Percentiles rank a stretch among this genome's conserved stretches.
These are phyloP conservation scores for Cryphonectria japonica DNA, from an alignment of 2,329 filamentous ascomycete species.

Conservation along the genomic window DNA sequence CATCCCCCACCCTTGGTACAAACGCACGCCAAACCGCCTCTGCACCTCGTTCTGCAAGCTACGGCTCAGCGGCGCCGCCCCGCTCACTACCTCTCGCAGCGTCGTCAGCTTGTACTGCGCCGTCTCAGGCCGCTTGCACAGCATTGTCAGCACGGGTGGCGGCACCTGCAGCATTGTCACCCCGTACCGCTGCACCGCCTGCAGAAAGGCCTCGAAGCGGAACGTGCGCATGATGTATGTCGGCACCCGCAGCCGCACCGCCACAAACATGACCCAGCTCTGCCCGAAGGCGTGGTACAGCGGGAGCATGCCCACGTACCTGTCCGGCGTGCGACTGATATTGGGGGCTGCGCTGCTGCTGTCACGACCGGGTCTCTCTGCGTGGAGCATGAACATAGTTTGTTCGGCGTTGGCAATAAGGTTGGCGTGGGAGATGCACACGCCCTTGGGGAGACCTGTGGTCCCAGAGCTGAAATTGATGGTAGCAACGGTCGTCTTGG, in stretches of 20 bases:
- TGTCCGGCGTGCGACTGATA: slow-evolving; percentile 45
- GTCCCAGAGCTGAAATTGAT: slow-evolving; percentile 52
- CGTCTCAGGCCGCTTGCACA: slow-evolving; percentile 60
- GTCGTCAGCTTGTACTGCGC: slow-evolving; percentile 56
- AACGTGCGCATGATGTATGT: slow-evolving; percentile 63
- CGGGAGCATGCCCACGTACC: slow-evolving; percentile 65
- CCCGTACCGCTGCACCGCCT: slow-evolving; percentile 52
- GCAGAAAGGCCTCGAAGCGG: slow-evolving; percentile 57
- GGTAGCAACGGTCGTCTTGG: slow-evolving; percentile 39
- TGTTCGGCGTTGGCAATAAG: slow-evolving; percentile 53
- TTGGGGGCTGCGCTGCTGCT: slow-evolving; percentile 29
- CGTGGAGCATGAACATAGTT: slow-evolving; percentile 49
- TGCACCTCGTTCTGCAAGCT: slow-evolving; percentile 52
- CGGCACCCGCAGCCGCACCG: slow-evolving; percentile 39
- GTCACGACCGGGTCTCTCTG: slow-evolving; percentile 39
- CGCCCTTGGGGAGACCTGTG: slow-evolving; percentile 55
- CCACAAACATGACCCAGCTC: slow-evolving; percentile 54
- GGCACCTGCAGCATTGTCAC: slow-evolving; percentile 59
- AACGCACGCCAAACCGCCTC: slow-evolving; percentile 42
- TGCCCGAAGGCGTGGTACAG: slow-evolving; percentile 67
- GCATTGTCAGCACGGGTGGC: slow-evolving; percentile 61
- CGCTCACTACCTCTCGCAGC: slow-evolving; percentile 51
- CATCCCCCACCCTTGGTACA: slow-evolving; percentile 64
- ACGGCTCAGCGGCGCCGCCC: slow-evolving; percentile 55
- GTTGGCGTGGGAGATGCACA: slow-evolving; percentile 53